These are phyloP conservation scores for Hanseniaspora occidentalis DNA, from an alignment of 805 yeast genomes.

Conservation along the genomic window DNA sequence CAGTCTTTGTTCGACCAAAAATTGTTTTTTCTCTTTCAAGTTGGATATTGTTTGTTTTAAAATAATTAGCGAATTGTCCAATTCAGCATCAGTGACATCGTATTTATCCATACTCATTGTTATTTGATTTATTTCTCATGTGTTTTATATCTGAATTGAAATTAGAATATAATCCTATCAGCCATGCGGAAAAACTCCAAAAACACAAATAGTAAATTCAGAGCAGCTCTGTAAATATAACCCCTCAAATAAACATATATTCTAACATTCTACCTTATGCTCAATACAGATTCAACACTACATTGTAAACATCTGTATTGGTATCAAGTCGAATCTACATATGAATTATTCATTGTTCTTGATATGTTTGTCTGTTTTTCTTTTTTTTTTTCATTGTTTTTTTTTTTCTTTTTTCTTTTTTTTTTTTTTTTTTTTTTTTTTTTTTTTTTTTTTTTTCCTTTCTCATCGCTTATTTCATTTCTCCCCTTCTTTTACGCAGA, in stretches of 20 bases:
- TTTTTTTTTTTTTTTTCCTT: conserved; percentile 2
- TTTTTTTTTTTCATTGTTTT: conserved; percentile 1
- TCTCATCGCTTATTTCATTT: conserved; percentile 3
- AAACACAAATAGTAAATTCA: no score
- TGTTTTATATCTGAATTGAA: no score
- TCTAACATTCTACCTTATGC: no score
- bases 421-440: conserved; percentile 4
- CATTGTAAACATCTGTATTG: no score
- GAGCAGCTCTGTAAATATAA: no score
- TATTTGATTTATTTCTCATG: not conserved
- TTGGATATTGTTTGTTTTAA: conserved; percentile 14
- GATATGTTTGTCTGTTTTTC: not conserved
- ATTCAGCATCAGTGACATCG: conserved; percentile 1
- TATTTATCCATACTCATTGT: not conserved
- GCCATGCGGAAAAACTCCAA: no score
- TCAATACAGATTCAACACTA: no score
- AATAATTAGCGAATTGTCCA: conserved; percentile 12
- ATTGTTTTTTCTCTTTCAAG: conserved; percentile 14
- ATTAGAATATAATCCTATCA: no score
- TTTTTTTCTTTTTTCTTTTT: conserved; percentile 2
- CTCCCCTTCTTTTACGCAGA: conserved; percentile 9
- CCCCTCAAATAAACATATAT: no score
- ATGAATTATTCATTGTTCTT: no score
- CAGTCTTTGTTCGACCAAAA: conserved; percentile 17
- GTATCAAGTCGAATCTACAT: no score